Conservation (phyloP, 2,329 filamentous ascomycete genomes). For the Lasiodiplodia theobromae region DNA sequence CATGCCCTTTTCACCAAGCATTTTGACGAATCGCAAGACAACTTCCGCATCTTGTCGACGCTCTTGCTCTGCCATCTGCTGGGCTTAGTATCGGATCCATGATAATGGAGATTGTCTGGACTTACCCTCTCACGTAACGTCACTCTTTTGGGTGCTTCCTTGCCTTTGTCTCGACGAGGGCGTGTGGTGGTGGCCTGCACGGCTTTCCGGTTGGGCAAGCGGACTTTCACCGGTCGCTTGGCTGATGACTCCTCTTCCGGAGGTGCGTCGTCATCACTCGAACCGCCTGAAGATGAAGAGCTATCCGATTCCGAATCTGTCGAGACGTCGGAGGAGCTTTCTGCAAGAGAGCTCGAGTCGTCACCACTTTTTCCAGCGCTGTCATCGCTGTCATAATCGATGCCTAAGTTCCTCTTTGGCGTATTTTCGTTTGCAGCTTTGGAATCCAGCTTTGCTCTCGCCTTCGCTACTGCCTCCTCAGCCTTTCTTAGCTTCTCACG, state of each 20-base stretch:
- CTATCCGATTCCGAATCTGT: conserved; percentile 32
- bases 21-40: conserved; percentile 55
- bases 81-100: conserved; percentile 31
- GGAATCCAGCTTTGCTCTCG: not conserved
- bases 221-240: conserved; percentile 23
- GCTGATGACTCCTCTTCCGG: conserved; percentile 49
- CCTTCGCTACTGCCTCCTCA: conserved; percentile 33
- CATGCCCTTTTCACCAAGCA: conserved; percentile 50
- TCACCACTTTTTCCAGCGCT: conserved; percentile 34
- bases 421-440: not conserved
- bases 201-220: conserved; percentile 26
- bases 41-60: conserved; percentile 50
- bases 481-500: conserved; percentile 43
- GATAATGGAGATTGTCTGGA: not conserved
- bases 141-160: conserved; percentile 19
- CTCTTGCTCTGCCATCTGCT: conserved; percentile 53
- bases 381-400: conserved; percentile 43
- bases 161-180: conserved; percentile 19
- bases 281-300: conserved; percentile 31
- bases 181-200: conserved; percentile 29
- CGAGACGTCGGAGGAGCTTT: conserved; percentile 35
- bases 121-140: conserved; percentile 31
- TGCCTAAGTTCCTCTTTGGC: conserved; percentile 38
- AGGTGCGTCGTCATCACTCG: conserved; percentile 41
- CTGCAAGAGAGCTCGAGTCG: conserved; percentile 42